Percentiles rank a stretch among this genome's conserved stretches.
These are phyloP conservation scores for Talaromyces islandicus DNA, from an alignment of 2,329 filamentous ascomycete genomes.

Conservation along the genomic window DNA sequence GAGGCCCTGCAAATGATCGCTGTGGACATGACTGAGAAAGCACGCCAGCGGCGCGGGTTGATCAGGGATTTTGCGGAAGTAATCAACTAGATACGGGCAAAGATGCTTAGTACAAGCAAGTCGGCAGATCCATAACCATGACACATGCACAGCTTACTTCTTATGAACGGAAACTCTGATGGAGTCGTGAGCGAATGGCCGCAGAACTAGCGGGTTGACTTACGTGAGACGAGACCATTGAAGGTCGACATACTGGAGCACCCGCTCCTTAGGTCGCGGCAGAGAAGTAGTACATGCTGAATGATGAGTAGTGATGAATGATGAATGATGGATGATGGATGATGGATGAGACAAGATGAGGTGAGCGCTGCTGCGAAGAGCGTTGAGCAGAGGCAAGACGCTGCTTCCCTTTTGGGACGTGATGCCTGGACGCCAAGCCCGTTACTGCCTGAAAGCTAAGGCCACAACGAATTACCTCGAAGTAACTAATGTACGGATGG, in stretches of 20 bases:
- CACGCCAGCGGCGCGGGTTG: slow-evolving; percentile 65
- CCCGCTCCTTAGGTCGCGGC: background rate
- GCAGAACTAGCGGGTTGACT: background rate
- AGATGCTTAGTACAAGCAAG: background rate
- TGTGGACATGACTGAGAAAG: slow-evolving; percentile 90
- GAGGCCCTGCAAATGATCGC: slow-evolving; percentile 77
- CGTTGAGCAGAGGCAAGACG: background rate
- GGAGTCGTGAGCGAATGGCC: slow-evolving; percentile 11
- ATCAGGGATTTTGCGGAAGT: slow-evolving; percentile 59
- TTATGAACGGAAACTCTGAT: slow-evolving; percentile 70
- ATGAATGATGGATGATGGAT: background rate
- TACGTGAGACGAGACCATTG: slow-evolving; percentile 56
- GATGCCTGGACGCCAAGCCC: background rate
- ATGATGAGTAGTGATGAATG: background rate
- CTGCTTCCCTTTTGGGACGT: background rate
- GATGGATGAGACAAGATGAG: background rate
- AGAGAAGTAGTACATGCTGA: background rate
- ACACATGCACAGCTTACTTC: slow-evolving; percentile 44
- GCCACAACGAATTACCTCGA: background rate
- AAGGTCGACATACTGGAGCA: slow-evolving; percentile 65
- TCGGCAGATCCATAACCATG: background rate
- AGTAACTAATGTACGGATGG: background rate
- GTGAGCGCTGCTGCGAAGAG: background rate
- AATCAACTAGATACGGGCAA: slow-evolving; percentile 59
- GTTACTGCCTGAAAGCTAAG: background rate